Percentiles rank a stretch among this genome's conserved stretches.
phyloP scores from a whole-genome alignment of 2,329 filamentous ascomycete species.

The Aspergillus hiratsukae region DNA sequence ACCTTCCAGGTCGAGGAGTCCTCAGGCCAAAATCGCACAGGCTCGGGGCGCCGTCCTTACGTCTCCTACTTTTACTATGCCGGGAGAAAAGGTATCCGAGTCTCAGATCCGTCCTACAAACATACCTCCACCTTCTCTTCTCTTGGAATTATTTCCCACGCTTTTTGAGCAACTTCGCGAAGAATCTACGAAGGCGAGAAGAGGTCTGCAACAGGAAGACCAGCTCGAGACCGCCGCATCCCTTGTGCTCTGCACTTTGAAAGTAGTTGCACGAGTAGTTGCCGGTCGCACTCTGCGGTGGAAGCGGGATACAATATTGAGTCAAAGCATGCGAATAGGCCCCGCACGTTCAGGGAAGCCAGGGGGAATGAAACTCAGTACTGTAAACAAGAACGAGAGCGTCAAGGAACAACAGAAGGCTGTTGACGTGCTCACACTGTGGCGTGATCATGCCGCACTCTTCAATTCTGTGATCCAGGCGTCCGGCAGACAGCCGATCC shows the following conservation, averaged over 20 bases:
- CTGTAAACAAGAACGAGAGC: conserved; percentile 78
- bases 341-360: conserved; percentile 65
- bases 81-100: conserved; percentile 4
- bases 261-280: conserved; percentile 71
- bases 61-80: conserved; percentile 5
- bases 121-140: conserved; percentile 78
- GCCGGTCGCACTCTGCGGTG: conserved; percentile 81
- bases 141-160: conserved; percentile 71
- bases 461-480: conserved; percentile 59
- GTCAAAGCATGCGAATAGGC: conserved; percentile 82
- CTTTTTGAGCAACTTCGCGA: conserved; percentile 64
- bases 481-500: conserved; percentile 47
- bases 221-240: conserved; percentile 16
- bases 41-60: not conserved
- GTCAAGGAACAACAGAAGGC: conserved; percentile 80
- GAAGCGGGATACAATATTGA: conserved; percentile 81
- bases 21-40: conserved; percentile 2
- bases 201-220: conserved; percentile 48
- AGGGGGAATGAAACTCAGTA: conserved; percentile 85
- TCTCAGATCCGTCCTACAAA: conserved; percentile 65
- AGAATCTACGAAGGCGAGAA: conserved; percentile 62
- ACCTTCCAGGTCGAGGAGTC: not conserved
- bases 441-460: conserved; percentile 70
- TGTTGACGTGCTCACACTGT: conserved; percentile 68
- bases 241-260: conserved; percentile 27